Conservation (phyloP, 139 green algal species). For the Micromonas pusilla region DNA sequence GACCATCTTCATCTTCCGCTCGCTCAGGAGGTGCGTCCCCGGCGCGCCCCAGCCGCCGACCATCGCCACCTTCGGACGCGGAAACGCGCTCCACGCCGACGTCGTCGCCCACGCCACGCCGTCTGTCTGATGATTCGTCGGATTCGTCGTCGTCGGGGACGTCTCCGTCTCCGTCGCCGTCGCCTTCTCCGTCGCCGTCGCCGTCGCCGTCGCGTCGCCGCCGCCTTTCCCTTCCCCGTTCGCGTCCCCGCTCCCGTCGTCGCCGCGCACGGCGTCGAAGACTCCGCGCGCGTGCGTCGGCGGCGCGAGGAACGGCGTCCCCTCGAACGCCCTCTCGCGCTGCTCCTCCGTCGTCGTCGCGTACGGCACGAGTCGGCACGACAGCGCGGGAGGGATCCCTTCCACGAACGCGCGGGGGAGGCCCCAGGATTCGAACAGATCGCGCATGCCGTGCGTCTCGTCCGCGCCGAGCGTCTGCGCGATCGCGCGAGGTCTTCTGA, state of each 20-base stretch:
- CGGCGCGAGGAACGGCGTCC: constrained; percentile 14
- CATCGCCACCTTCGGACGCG: constrained; percentile 21
- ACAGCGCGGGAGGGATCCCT: constrained; percentile 8
- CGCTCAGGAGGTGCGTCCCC: constrained; percentile 10
- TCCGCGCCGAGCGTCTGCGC: background rate
- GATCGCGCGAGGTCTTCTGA: background rate
- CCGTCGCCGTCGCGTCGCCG: background rate
- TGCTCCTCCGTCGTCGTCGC: constrained; percentile 4
- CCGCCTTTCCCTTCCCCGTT: too few relatives aligned
- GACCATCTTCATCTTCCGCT: constrained; percentile 12
- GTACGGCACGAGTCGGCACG: constrained; percentile 3
- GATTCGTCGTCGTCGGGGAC: too few relatives aligned
- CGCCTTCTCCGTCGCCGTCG: background rate
- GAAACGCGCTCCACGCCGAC: background rate
- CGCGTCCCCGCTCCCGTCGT: background rate
- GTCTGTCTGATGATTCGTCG: too few relatives aligned
- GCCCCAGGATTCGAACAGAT: constrained; percentile 14
- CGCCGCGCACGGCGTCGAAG: constrained; percentile 14
- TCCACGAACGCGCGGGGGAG: background rate
- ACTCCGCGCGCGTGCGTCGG: background rate
- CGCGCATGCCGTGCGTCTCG: background rate
- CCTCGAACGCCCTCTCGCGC: constrained; percentile 6
- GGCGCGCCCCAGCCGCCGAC: constrained; percentile 32
- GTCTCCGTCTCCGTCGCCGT: background rate
- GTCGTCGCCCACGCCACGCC: background rate